Evolutionary conservation across 441 rosid species (phyloP).

Genomic region (Melianthus villosus): DNA sequence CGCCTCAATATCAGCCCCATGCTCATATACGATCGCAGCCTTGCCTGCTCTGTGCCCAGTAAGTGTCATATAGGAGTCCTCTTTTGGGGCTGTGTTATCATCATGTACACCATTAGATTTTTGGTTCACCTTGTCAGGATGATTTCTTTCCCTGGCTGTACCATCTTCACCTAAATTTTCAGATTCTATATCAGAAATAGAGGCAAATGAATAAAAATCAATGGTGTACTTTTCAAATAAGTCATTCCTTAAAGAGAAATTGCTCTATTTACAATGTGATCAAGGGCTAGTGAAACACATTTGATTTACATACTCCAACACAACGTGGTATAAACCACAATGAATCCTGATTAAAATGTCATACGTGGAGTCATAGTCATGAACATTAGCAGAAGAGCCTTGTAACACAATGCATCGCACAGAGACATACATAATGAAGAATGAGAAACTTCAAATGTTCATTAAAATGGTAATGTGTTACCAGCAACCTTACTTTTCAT

Average conservation of each 20-base stretch:
- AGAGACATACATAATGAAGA: no score
- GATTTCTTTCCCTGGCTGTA: constrained; percentile 24
- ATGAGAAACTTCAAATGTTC: no score
- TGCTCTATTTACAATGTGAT: no score
- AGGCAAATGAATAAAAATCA: constrained; percentile 4
- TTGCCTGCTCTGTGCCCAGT: constrained; percentile 69
- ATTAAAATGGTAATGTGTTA: no score
- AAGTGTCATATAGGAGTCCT: constrained; percentile 37
- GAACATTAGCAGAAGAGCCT: no score
- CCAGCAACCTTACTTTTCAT: no score
- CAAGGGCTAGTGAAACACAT: no score
- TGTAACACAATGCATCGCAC: no score
- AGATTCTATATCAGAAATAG: constrained; percentile 14
- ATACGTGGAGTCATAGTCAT: no score
- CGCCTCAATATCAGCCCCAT: constrained; percentile 75
- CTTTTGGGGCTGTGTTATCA: constrained; percentile 33
- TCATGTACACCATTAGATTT: constrained; percentile 39
- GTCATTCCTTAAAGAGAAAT: neutral
- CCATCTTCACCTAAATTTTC: constrained; percentile 34
- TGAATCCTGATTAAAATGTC: no score
- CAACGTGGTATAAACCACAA: no score
- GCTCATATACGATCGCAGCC: constrained; percentile 78
- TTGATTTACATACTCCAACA: no score
- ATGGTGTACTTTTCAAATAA: neutral
- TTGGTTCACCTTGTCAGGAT: constrained; percentile 21